Conservation (phyloP, 2,329 filamentous ascomycete genomes). For the Alternaria ethzedia region DNA sequence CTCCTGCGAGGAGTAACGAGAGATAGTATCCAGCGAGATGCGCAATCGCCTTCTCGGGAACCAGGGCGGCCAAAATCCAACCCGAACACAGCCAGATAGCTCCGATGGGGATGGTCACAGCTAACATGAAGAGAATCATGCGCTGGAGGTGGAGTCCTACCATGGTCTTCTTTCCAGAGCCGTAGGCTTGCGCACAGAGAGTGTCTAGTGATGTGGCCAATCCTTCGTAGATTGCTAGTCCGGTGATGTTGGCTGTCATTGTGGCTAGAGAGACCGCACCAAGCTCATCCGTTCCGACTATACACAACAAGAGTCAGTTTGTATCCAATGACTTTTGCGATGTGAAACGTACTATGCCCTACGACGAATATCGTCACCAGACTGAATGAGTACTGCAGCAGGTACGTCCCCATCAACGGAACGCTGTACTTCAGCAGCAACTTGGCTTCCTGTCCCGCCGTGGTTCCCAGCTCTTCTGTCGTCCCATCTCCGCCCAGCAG, state of each 20-base stretch:
- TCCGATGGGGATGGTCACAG: constrained; percentile 57
- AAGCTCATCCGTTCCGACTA: constrained; percentile 58
- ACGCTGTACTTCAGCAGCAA: constrained; percentile 53
- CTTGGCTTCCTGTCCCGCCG: constrained; percentile 36
- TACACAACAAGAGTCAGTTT: not conserved
- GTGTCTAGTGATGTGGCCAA: constrained; percentile 61
- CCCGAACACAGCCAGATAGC: constrained; percentile 59
- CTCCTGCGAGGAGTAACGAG: constrained; percentile 56
- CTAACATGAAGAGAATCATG: constrained; percentile 59
- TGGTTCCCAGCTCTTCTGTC: constrained; percentile 31
- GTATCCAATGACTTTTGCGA: no score
- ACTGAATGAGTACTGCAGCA: constrained; percentile 61
- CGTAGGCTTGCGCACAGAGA: constrained; percentile 60
- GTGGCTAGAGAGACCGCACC: constrained; percentile 60
- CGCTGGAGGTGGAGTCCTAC: constrained; percentile 62
- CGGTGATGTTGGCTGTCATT: constrained; percentile 62
- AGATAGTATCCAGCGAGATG: constrained; percentile 59
- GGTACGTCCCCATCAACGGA: constrained; percentile 60
- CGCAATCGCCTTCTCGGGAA: constrained; percentile 57
- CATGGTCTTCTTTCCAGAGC: constrained; percentile 55
- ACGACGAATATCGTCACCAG: constrained; percentile 60
- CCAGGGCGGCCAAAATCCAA: constrained; percentile 53
- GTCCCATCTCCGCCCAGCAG: constrained; percentile 30
- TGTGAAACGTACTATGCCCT: constrained; percentile 57
- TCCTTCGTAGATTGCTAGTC: constrained; percentile 59